phyloP scores from a whole-genome alignment of 1,284 basidiomycete genomes.

The Tylopilus microsporus region DNA sequence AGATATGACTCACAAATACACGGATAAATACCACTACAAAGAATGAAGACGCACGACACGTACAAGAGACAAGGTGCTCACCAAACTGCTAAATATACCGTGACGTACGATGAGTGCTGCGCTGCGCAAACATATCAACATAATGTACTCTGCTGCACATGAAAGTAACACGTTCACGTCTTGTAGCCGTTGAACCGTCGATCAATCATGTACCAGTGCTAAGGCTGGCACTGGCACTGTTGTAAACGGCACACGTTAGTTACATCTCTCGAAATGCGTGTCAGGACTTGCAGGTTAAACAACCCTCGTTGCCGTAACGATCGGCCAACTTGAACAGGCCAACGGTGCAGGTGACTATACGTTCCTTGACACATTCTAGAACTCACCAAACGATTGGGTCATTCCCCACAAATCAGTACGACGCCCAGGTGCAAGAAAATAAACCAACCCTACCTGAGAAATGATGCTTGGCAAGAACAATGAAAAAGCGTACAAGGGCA shows the following conservation, averaged over 20 bases:
- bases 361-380: conserved; percentile 10
- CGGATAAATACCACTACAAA: conserved; percentile 62
- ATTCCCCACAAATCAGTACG: not conserved
- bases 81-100: conserved; percentile 66
- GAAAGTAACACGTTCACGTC: conserved; percentile 5
- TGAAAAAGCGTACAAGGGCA: conserved; percentile 68
- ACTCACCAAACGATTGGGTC: conserved; percentile 43
- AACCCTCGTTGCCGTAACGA: conserved; percentile 54
- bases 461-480: conserved; percentile 72
- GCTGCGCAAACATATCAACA: conserved; percentile 57
- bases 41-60: conserved; percentile 7
- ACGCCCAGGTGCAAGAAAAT: not conserved
- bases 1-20: conserved; percentile 51
- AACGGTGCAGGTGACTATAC: conserved; percentile 54
- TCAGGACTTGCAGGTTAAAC: conserved; percentile 53
- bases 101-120: conserved; percentile 65
- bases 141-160: conserved; percentile 61
- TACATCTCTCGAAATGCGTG: not conserved
- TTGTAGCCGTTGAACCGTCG: not conserved
- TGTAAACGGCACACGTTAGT: not conserved
- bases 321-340: conserved; percentile 65
- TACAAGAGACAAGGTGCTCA: conserved; percentile 25
- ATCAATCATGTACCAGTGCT: conserved; percentile 34
- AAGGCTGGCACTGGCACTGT: conserved; percentile 34
- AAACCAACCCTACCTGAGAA: conserved; percentile 43